Base-by-base conservation (phyloP, 2,329 filamentous ascomycete species). In the Cladosporium sp. region DNA sequence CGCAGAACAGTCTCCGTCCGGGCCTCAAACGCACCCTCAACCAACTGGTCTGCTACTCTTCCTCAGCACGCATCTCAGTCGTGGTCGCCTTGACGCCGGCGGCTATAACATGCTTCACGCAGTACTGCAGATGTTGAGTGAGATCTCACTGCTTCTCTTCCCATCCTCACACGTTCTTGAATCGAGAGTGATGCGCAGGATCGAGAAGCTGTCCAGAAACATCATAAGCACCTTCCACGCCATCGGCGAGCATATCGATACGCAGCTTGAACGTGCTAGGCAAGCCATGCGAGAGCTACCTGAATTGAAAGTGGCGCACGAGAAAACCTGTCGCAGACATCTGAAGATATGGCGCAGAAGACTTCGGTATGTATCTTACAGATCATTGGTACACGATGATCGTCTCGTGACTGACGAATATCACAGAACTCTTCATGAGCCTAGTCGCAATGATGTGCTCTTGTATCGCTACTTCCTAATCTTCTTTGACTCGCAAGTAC, bases 81-180 rank as follows among this genome's bases (percentile, higher is more conserved):
- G 56, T n/a, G 52, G 58, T 22, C 51, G 57, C 35, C 47, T 65
- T 22, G 52, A 62, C 17, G 20, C 25, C 15, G 17, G 52, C 28
- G 48, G 47, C 53, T 57, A 60, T 50, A 55, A 61, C 45, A 48
- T 52, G 56, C 56, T 64, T 8, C 49, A 57, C 44, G 57, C 49
- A 28, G 62, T 64, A 48, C 36, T 62, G 5, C 28, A 49, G 39
- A 49, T 61, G 32, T 59, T 64, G 19, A 47, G 22, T 34, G 57
- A 55, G 13, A 56, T 65, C 47, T 57, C 55, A 12, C 45, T 50
- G 4, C 45, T 51, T 12, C 55, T 57, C 3, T 57, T 57, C 13
- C 48, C 55, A 7, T 19, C 17, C 12, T 44, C 45, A 2, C 17
- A 13, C 19, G 22, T 19, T 8, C 45, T 35, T n/a, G 36, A 51